Base-by-base conservation (phyloP, 2,329 filamentous ascomycete species). In the Beauveria medogensis region DNA sequence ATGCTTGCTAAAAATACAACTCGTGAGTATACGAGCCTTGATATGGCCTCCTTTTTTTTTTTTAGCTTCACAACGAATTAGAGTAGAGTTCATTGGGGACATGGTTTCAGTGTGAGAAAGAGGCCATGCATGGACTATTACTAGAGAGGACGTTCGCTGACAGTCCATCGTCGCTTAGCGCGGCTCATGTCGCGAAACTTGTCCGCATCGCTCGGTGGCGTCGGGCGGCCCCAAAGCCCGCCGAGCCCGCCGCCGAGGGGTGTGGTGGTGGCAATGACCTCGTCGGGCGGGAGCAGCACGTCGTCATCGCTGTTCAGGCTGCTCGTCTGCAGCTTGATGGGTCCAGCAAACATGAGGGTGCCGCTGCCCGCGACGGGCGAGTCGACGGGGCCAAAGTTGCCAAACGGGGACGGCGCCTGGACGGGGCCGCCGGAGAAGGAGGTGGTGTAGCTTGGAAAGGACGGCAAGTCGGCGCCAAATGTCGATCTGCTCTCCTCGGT, bases 91-190 rank as follows among this genome's bases (percentile, higher is more conserved):
- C 34, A 37, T 6, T 14, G 34, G 34, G 12, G 2, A 0, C 34
- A 6, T 16, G 34, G 34, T 16, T 37, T 14, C 34, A 37, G 34
- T 6, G 34, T 12, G 22, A 26, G 34, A 6, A 18, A 54, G 37
- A 34, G 28, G 9, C 7, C 14, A n/a, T 12, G 2, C 14, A n/a
- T 12, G 2, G 9, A n/a, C 7, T 24, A 14, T 48, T 18, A 14
- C 48, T 22, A 59, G 24, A 55, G 18, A 10, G 64, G 64, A 30
- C 69, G 75, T 65, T 84, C 81, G 51, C 77, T 82, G 5, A 83
- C 77, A 24, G 81, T 83, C 82, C 82, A 85, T 26, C 82, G 74
- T 56, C 82, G 71, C 70, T 84, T 84, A 1, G 75, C 72, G 22
- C 75, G 72, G 40, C 73, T 76, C 60, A 75, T 61, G 61, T 83